Conservation (phyloP, 148 eudicot genomes). For the Agrostemma githago region DNA sequence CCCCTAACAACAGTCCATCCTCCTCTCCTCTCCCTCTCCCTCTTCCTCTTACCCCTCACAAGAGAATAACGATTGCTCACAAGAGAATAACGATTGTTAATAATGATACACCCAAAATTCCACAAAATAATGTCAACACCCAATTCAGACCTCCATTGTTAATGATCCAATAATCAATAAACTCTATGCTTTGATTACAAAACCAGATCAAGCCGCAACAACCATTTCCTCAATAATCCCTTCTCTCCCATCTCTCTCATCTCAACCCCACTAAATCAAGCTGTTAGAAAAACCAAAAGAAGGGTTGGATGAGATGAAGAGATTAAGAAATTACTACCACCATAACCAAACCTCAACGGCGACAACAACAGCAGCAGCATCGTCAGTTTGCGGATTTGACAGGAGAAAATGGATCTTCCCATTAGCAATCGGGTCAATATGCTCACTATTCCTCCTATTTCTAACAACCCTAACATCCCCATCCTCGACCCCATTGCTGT, state of each 20-base stretch:
- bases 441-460: conserved; percentile 56
- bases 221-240: not conserved
- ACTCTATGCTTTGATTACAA: not conserved
- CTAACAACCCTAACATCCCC: conserved; percentile 50
- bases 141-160: not conserved
- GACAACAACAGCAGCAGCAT: conserved; percentile 28
- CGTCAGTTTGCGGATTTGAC: conserved; percentile 4
- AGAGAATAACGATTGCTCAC: not conserved
- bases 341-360: conserved; percentile 22
- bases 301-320: conserved; percentile 48
- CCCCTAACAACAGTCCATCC: conserved; percentile 12
- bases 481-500: conserved; percentile 32
- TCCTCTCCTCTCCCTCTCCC: not conserved
- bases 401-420: conserved; percentile 66
- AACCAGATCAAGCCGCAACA: not conserved
- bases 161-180: not conserved
- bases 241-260: not conserved
- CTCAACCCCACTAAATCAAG: too few species aligned
- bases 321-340: conserved; percentile 47
- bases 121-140: not conserved
- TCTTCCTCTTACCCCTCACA: not conserved
- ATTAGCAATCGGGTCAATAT: conserved; percentile 43
- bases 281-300: too few species aligned
- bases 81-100: not conserved
- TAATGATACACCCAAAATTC: not conserved